Base-by-base conservation (phyloP, 164 flowering plant species). In the Magnolia changhungtana region DNA sequence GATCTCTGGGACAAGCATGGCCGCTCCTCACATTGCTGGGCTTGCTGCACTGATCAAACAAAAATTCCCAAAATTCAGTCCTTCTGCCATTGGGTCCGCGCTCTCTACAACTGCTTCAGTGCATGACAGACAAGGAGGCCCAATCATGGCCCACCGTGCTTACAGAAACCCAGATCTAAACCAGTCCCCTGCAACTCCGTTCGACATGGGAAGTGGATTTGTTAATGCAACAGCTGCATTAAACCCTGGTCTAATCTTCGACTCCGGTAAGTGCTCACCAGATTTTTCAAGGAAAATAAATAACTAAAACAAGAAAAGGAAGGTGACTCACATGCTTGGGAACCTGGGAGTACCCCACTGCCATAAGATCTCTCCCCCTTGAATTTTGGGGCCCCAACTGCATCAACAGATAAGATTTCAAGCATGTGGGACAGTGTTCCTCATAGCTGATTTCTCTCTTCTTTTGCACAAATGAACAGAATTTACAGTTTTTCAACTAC, bases 1-100 rank as follows among this genome's bases (percentile, higher is more conserved):
- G 92, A 87, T 96, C 90, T 96, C 99, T 18, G 99, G 99, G 29
- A 94, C 99, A 20, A 96, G 98, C 85, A 94, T 96, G 98, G 98
- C 99, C 72, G 99, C 99, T 79, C 99, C 99, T 78, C 99, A 96
- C 83, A 73, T 96, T 81, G 96, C 98, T 74, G 98, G 99, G 37
- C 90, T 96, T 64, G 97, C 99, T 75, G 97, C 97, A 52, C 82
- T 96, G 51, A 85, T 96, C 23, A 94, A 90, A 83, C 95, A 92
- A 78, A 92, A 86, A 77, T 96, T 82, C 72, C 96, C 97, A 0
- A 77, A 55, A 78, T 92, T 94, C 77, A 88, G 90, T 77, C 94
- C 98, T 76, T 81, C 97, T 31, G 99, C 99, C n/a, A 90, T 96
- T 51, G 95, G 81, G 10, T 96, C 99, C 72, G 97, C 99, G 21